Percentiles rank a stretch among this genome's conserved stretches.
Evolutionary conservation across 352 stramenopile genomes (phyloP).

Genomic region (Phytophthora pisi): DNA sequence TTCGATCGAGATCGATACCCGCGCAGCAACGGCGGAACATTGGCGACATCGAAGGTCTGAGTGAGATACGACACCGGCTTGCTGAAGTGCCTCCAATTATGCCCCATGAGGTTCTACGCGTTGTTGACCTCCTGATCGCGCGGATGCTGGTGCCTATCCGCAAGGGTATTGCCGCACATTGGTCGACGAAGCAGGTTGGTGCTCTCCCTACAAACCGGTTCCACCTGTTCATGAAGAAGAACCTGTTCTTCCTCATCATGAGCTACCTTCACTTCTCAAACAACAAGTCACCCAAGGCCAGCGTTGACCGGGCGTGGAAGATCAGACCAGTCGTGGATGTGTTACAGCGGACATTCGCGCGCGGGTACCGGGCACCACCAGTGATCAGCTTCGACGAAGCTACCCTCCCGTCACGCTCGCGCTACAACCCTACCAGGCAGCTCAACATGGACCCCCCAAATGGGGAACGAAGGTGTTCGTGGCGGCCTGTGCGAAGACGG

Average conservation of each 20-base stretch:
- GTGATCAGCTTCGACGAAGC: constrained; percentile 7
- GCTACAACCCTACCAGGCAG: constrained; percentile 1
- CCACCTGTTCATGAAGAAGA: constrained; percentile 5
- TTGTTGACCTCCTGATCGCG: background rate
- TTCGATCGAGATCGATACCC: background rate
- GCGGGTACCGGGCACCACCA: background rate
- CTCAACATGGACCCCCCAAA: background rate
- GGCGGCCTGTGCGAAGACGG: background rate
- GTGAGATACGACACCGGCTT: background rate
- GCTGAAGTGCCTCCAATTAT: background rate
- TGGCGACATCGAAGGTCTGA: background rate
- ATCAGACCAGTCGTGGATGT: constrained; percentile 6
- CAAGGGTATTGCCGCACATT: constrained; percentile 8
- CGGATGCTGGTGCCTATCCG: constrained; percentile 4
- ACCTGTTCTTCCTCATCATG: constrained; percentile 14
- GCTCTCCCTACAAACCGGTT: constrained; percentile 4
- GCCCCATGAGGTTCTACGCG: constrained; percentile 2
- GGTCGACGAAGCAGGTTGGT: background rate
- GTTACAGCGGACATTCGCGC: constrained; percentile 11
- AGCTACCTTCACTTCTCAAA: constrained; percentile 22
- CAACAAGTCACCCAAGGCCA: constrained; percentile 2
- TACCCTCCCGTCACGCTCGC: background rate
- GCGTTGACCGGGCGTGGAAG: constrained; percentile 16
- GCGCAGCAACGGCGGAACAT: background rate
- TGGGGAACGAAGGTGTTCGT: background rate